These are phyloP conservation scores for Aspergillus fijiensis DNA, from an alignment of 2,329 filamentous ascomycete genomes.

Conservation along the genomic window DNA sequence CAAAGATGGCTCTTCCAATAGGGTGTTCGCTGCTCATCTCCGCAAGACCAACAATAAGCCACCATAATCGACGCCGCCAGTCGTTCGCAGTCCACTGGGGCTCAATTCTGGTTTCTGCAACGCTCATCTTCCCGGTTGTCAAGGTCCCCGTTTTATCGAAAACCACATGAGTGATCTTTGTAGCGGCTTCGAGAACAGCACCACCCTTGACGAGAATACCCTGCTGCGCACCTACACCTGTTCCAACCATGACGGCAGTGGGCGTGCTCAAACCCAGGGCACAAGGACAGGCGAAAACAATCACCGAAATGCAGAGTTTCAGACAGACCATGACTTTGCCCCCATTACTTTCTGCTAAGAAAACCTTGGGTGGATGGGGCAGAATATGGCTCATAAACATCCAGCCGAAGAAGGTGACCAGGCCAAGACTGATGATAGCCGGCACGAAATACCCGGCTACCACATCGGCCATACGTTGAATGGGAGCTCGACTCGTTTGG, in stretches of 20 bases:
- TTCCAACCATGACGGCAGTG: conserved; percentile 98
- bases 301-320: conserved; percentile 96
- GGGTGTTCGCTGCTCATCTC: conserved; percentile 97
- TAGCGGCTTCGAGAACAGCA: conserved; percentile 84
- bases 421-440: conserved; percentile 77
- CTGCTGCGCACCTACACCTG: conserved; percentile 91
- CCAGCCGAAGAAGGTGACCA: conserved; percentile 85
- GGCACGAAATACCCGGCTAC: conserved; percentile 95
- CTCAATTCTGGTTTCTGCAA: conserved; percentile 68
- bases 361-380: conserved; percentile 81
- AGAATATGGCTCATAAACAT: conserved; percentile 91
- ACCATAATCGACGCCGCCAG: conserved; percentile 77
- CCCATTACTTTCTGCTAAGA: conserved; percentile 74
- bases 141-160: conserved; percentile 96
- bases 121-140: conserved; percentile 92
- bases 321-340: conserved; percentile 95
- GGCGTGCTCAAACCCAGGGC: conserved; percentile 94
- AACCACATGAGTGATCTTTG: conserved; percentile 84
- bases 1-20: conserved; percentile 82
- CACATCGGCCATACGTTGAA: conserved; percentile 86
- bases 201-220: conserved; percentile 98
- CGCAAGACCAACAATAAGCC: conserved; percentile 91
- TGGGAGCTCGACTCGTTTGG: conserved; percentile 89
- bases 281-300: conserved; percentile 96
- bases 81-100: conserved; percentile 68